Conservation (phyloP, 148 eudicot species). For the Oxyria digyna region DNA sequence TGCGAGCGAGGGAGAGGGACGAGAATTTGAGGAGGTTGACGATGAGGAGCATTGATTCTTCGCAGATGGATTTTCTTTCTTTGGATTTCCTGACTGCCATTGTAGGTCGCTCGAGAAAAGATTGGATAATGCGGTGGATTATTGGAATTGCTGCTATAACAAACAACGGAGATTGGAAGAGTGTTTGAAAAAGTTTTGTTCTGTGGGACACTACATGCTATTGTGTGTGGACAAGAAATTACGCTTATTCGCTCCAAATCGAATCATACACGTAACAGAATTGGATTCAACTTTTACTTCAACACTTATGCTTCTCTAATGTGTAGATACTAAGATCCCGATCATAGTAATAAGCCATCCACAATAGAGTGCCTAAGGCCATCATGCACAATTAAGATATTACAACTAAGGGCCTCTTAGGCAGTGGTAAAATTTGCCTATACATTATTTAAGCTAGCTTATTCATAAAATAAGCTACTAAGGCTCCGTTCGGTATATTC, state of each 20-base stretch:
- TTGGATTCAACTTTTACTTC: too few species aligned
- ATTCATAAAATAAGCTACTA: too few species aligned
- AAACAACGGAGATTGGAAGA: background rate
- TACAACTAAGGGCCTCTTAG: too few species aligned
- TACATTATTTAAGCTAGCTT: too few species aligned
- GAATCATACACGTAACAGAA: background rate
- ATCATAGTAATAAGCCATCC: too few species aligned
- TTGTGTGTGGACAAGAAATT: background rate
- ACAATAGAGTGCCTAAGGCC: too few species aligned
- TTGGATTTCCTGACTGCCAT: slow-evolving; percentile 13
- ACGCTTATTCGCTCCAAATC: slow-evolving; percentile 9
- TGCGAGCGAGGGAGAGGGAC: slow-evolving; percentile 31
- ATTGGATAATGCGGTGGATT: background rate
- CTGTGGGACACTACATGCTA: background rate
- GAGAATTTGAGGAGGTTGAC: slow-evolving; percentile 36
- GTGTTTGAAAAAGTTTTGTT: background rate
- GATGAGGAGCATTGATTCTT: slow-evolving; percentile 42
- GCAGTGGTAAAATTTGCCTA: too few species aligned
- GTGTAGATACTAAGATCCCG: too few species aligned
- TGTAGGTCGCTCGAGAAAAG: background rate
- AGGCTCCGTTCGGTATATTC: too few species aligned
- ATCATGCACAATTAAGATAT: too few species aligned
- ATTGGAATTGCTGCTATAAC: background rate
- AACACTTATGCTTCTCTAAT: too few species aligned
- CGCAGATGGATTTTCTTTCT: slow-evolving; percentile 35